A percentile compares a stretch with the other conserved stretches of the same genome.
Evolutionary conservation across 495 filamentous ascomycete genomes (phyloP).

Genomic region (Aspergillus baeticus): DNA sequence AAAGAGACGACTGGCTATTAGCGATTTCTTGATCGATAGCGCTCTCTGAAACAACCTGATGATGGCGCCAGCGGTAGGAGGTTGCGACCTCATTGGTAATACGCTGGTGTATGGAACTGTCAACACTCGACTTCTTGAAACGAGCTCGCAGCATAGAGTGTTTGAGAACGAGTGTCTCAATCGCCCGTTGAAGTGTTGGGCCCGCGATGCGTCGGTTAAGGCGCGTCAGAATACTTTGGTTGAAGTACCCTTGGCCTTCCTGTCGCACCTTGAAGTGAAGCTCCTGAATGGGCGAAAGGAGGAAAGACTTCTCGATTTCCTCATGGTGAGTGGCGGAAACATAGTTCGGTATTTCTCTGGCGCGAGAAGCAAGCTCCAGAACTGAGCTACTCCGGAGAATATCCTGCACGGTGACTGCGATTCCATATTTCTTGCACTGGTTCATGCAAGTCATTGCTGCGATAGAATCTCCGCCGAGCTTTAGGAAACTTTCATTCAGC

Average conservation of each 20-base stretch:
- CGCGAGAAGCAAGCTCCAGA: background rate
- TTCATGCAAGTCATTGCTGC: slow-evolving; percentile 26
- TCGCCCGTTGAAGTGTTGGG: slow-evolving; percentile 38
- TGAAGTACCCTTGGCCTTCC: slow-evolving; percentile 52
- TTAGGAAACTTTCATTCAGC: slow-evolving; percentile 26
- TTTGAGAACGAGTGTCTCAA: slow-evolving; percentile 52
- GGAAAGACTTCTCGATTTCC: slow-evolving; percentile 32
- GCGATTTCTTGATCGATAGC: background rate
- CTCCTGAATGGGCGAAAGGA: slow-evolving; percentile 61
- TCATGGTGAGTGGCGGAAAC: background rate
- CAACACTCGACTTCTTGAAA: slow-evolving; percentile 30
- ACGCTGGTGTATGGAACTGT: background rate
- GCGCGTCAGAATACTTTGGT: slow-evolving; percentile 58
- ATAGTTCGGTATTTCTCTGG: background rate
- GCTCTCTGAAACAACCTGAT: background rate
- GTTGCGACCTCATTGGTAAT: background rate
- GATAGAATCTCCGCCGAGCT: slow-evolving; percentile 33
- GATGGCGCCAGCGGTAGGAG: background rate
- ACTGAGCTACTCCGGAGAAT: background rate
- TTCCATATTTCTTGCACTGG: background rate
- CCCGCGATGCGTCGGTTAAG: slow-evolving; percentile 40
- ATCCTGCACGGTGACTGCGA: background rate
- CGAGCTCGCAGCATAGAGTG: slow-evolving; percentile 63
- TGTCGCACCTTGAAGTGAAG: slow-evolving; percentile 52
- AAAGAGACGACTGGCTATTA: background rate